Conservation (phyloP, 116 monocot species). For the Iris pallida region DNA sequence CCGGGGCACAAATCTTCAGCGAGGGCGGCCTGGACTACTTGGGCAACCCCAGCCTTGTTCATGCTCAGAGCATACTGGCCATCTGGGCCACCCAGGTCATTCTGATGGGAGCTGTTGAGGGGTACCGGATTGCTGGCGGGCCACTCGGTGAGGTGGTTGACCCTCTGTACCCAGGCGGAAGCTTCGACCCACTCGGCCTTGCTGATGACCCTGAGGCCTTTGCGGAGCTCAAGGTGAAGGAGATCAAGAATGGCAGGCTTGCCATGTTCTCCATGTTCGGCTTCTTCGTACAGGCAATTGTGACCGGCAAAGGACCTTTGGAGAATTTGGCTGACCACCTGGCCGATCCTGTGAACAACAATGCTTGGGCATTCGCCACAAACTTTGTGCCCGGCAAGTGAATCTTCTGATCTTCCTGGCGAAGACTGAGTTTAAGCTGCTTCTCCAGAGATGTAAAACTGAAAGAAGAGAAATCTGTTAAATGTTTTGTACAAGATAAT, state of each 20-base stretch:
- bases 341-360: constrained; percentile 57
- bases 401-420: no score
- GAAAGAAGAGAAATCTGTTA: no score
- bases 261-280: constrained; percentile 84
- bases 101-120: constrained; percentile 62
- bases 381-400: constrained; percentile 63
- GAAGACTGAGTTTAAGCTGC: no score
- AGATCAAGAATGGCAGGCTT: constrained; percentile 64
- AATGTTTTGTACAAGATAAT: no score
- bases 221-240: constrained; percentile 72
- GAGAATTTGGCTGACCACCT: constrained; percentile 63
- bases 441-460: no score
- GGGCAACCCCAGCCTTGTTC: constrained; percentile 56
- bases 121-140: constrained; percentile 54
- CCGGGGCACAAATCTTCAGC: constrained; percentile 62
- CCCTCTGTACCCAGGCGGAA: constrained; percentile 58
- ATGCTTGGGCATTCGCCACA: constrained; percentile 61
- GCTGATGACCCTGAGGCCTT: constrained; percentile 64
- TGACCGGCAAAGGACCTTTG: constrained; percentile 40
- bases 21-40: constrained; percentile 57
- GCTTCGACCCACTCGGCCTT: constrained; percentile 55
- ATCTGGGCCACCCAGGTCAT: constrained; percentile 62
- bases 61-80: constrained; percentile 73
- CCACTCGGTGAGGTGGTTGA: constrained; percentile 51
- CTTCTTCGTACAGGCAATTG: constrained; percentile 54